Evolutionary conservation across 2,329 filamentous ascomycete genomes (phyloP).

Genomic region (Aspergillus viridinutans): DNA sequence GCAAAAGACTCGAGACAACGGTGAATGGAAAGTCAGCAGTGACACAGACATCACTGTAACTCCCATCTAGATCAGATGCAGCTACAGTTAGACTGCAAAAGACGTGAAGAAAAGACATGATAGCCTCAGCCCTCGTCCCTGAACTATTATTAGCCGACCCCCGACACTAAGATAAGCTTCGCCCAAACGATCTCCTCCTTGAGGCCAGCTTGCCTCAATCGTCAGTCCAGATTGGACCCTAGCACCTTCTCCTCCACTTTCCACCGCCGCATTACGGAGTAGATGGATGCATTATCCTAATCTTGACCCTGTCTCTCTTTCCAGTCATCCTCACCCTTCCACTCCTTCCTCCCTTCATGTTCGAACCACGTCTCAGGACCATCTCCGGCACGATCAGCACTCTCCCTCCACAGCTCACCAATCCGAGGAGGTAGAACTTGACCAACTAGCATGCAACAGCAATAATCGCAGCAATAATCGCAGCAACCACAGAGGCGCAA

Average conservation of each 20-base stretch:
- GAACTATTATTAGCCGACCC: not conserved
- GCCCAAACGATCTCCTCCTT: not conserved
- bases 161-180: not conserved
- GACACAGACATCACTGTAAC: no score
- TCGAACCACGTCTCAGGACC: conserved; percentile 4
- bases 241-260: not conserved
- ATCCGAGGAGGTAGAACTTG: conserved; percentile 16
- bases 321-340: not conserved
- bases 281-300: not conserved
- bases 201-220: conserved; percentile 27
- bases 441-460: conserved; percentile 15
- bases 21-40: no score
- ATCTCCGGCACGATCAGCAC: conserved; percentile 6
- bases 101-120: not conserved
- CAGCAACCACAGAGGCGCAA: conserved; percentile 2
- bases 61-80: not conserved
- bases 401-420: conserved; percentile 1
- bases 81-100: not conserved
- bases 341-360: conserved; percentile 11
- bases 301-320: conserved; percentile 5
- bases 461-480: not conserved
- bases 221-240: conserved; percentile 1
- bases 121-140: not conserved
- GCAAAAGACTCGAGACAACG: no score
- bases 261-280: not conserved